Evolutionary conservation across 2,329 filamentous ascomycete genomes (phyloP).

Genomic region (Diplodia intermedia): DNA sequence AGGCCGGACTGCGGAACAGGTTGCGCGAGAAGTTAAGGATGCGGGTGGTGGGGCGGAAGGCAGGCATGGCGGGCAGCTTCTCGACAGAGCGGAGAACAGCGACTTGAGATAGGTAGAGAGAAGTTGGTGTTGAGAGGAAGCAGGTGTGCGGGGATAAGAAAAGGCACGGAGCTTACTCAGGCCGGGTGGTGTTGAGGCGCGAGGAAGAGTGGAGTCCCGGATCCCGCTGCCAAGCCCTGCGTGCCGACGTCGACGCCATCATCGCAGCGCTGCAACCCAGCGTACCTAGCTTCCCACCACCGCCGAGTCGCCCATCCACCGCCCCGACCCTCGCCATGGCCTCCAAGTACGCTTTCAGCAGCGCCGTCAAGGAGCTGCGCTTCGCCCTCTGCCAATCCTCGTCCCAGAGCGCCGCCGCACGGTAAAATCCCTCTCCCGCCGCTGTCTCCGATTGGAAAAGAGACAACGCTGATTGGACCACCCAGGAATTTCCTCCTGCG

Average conservation of each 20-base stretch:
- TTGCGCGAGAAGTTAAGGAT: constrained; percentile 62
- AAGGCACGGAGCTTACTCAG: constrained; percentile 50
- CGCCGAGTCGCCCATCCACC: not conserved
- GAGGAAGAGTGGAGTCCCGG: constrained; percentile 28
- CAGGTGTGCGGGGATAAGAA: constrained; percentile 21
- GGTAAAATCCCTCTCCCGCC: constrained; percentile 61
- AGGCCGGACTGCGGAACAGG: constrained; percentile 38
- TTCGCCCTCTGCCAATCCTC: constrained; percentile 97
- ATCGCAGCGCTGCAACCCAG: constrained; percentile 1
- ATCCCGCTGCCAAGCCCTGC: constrained; percentile 27
- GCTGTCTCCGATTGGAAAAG: constrained; percentile 22
- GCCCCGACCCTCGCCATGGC: constrained; percentile 69
- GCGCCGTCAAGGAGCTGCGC: constrained; percentile 89
- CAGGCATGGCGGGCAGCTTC: constrained; percentile 51
- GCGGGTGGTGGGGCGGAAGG: constrained; percentile 65
- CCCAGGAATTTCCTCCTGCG: constrained; percentile 84
- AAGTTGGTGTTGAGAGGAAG: constrained; percentile 50
- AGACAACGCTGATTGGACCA: constrained; percentile 29
- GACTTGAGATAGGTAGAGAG: constrained; percentile 3
- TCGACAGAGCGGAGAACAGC: constrained; percentile 21
- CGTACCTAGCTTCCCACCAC: not conserved
- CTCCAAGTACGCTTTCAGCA: constrained; percentile 88
- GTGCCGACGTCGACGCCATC: constrained; percentile 23
- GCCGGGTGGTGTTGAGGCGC: constrained; percentile 30
- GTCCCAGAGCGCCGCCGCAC: constrained; percentile 84